Evolutionary conservation across 1,139 yeast species (phyloP).

Genomic region (Diutina scorzettiae): DNA sequence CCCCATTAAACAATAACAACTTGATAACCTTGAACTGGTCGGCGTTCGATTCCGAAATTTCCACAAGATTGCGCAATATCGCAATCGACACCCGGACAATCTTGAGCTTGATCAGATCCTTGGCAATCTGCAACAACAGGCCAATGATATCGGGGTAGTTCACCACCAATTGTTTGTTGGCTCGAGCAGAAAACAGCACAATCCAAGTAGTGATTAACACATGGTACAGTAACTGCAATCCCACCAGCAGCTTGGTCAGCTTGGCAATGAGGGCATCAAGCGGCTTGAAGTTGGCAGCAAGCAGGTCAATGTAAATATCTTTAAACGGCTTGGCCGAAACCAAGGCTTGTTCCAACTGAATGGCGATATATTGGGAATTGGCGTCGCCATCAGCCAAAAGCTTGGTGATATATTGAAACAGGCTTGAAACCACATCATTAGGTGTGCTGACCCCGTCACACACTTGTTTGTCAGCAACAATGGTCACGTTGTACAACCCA

Average conservation of each 20-base stretch:
- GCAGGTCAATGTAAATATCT: conserved; percentile 39
- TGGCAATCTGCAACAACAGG: conserved; percentile 35
- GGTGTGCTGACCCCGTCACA: conserved; percentile 8
- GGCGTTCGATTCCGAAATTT: conserved; percentile 17
- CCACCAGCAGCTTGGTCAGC: conserved; percentile 37
- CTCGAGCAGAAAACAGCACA: conserved; percentile 54
- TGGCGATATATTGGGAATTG: conserved; percentile 50
- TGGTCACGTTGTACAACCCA: conserved; percentile 31
- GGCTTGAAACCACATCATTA: background rate
- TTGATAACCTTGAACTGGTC: conserved; percentile 46
- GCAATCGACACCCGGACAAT: conserved; percentile 75
- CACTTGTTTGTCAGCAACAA: conserved; percentile 20
- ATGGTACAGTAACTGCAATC: conserved; percentile 77
- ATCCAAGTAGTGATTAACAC: conserved; percentile 75
- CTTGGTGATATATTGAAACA: conserved; percentile 11
- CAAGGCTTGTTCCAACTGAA: conserved; percentile 56
- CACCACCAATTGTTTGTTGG: conserved; percentile 43
- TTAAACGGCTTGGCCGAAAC: conserved; percentile 51
- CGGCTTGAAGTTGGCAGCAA: conserved; percentile 40
- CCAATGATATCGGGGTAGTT: conserved; percentile 51
- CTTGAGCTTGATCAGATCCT: conserved; percentile 83
- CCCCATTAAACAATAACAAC: conserved; percentile 65
- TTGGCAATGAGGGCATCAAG: conserved; percentile 26
- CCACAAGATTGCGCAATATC: conserved; percentile 50
- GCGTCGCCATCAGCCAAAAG: conserved; percentile 36